Conservation (phyloP, 1,284 basidiomycete genomes). For the Taiwanofungus camphoratus region DNA sequence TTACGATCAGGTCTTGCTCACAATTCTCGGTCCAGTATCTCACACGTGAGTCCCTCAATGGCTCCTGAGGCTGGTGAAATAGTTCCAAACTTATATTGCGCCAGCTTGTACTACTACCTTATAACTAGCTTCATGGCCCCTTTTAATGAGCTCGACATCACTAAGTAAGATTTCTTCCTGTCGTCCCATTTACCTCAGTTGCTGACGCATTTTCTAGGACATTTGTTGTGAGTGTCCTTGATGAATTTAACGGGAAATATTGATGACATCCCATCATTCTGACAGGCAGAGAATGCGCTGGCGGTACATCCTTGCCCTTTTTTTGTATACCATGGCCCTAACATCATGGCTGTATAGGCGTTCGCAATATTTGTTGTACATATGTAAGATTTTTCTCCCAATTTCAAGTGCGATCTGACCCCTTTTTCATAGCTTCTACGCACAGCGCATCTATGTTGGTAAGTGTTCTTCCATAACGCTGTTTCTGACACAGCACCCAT, state of each 20-base stretch:
- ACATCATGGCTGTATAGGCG: slow-evolving; percentile 17
- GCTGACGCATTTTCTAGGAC: slow-evolving; percentile 20
- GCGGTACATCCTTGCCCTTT: slow-evolving; percentile 23
- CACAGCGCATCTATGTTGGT: slow-evolving; percentile 29
- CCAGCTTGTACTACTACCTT: slow-evolving; percentile 31
- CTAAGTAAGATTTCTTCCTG: slow-evolving; percentile 25
- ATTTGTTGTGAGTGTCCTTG: slow-evolving; percentile 30
- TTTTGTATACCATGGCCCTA: not conserved
- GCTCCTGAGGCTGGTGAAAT: not conserved
- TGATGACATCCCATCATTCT: slow-evolving; percentile 1
- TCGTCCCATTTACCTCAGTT: not conserved
- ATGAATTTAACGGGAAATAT: not conserved
- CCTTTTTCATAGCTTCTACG: slow-evolving; percentile 27
- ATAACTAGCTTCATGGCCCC: slow-evolving; percentile 30
- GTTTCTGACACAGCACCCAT: no score
- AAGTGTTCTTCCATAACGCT: no score
- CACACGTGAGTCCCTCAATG: slow-evolving; percentile 25
- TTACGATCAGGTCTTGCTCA: not conserved
- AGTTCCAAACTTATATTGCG: not conserved
- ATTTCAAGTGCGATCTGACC: not conserved
- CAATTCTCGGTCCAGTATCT: slow-evolving; percentile 23
- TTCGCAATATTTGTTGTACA: slow-evolving; percentile 29
- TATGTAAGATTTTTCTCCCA: slow-evolving; percentile 27
- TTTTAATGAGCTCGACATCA: slow-evolving; percentile 28
- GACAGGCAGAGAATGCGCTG: slow-evolving; percentile 30